Percentiles rank a stretch among this genome's conserved stretches.
Evolutionary conservation across 208 protist species (phyloP).

Genomic region (Leishmania tropica): DNA sequence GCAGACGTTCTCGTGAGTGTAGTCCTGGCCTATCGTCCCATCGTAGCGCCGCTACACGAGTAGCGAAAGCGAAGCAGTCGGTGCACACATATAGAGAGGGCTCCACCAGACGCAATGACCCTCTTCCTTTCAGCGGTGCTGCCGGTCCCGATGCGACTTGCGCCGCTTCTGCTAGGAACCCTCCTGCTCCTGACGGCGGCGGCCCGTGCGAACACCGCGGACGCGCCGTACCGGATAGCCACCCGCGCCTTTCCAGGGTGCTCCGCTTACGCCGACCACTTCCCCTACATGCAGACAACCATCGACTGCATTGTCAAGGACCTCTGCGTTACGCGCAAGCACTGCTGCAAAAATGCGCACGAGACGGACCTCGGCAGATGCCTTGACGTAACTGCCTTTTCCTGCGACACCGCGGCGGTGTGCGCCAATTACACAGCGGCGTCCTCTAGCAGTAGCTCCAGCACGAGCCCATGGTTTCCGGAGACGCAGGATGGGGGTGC

Average conservation of each 20-base stretch:
- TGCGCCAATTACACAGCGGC: constrained; percentile 5
- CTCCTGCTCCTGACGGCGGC: neutral
- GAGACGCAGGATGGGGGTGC: constrained; percentile 16
- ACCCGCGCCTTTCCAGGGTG: constrained; percentile 1
- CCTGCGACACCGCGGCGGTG: constrained; percentile 7
- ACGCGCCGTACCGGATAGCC: neutral
- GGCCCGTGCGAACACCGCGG: neutral
- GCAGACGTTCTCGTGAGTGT: too few species aligned
- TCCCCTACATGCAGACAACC: constrained; percentile 17
- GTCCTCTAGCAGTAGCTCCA: neutral
- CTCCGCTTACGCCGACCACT: constrained; percentile 7
- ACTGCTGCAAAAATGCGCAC: constrained; percentile 4
- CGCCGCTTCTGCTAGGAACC: neutral
- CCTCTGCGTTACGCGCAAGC: constrained; percentile 25
- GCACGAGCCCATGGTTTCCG: constrained; percentile 5
- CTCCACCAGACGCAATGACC: neutral
- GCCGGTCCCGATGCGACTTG: neutral
- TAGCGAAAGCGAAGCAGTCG: neutral
- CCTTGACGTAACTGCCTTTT: constrained; percentile 25
- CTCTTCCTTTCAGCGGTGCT: neutral
- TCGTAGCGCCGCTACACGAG: neutral
- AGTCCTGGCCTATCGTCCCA: too few species aligned
- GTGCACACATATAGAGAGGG: neutral
- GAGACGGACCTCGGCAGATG: constrained; percentile 5
- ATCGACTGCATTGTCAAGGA: constrained; percentile 12